These are phyloP conservation scores for Aristolochia contorta DNA, from an alignment of 164 flowering plant genomes.

Conservation along the genomic window DNA sequence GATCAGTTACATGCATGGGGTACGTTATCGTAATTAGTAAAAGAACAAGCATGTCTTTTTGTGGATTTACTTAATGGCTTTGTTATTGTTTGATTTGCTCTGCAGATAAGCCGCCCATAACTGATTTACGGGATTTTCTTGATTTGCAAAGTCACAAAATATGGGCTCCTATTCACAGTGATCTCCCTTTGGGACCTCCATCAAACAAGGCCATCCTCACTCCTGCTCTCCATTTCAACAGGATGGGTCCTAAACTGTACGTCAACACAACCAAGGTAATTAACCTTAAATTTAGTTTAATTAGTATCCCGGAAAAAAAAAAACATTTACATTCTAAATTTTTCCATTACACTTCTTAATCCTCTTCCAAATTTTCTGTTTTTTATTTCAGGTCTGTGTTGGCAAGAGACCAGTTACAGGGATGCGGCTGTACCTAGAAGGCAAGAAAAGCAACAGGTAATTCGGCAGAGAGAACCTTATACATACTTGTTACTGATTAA, in stretches of 20 bases:
- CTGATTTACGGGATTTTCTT: slow-evolving; percentile 53
- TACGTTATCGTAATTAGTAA: too few species aligned
- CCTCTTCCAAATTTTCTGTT: too few species aligned
- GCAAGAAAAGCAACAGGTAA: slow-evolving; percentile 61
- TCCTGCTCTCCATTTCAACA: slow-evolving; percentile 39
- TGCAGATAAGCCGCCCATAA: slow-evolving; percentile 73
- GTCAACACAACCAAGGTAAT: slow-evolving; percentile 61
- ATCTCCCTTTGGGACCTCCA: slow-evolving; percentile 44
- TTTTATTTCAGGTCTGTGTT: slow-evolving; percentile 36
- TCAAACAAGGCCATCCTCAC: slow-evolving; percentile 25
- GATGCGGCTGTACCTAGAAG: slow-evolving; percentile 71
- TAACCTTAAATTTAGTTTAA: background rate
- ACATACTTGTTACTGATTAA: too few species aligned
- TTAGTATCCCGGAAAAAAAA: background rate
- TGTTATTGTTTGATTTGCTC: background rate
- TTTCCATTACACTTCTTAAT: too few species aligned
- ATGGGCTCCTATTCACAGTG: slow-evolving; percentile 78
- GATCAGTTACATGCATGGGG: too few species aligned
- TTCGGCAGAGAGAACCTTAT: too few species aligned
- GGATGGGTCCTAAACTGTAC: slow-evolving; percentile 68
- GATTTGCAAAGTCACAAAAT: slow-evolving; percentile 53
- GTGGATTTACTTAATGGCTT: too few species aligned
- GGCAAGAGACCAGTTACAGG: slow-evolving; percentile 64
- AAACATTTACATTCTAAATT: too few species aligned
- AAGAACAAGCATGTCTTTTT: too few species aligned